Evolutionary conservation across 2,329 filamentous ascomycete genomes (phyloP).

Genomic region (Xenosphaeropsis pyriputrescens): DNA sequence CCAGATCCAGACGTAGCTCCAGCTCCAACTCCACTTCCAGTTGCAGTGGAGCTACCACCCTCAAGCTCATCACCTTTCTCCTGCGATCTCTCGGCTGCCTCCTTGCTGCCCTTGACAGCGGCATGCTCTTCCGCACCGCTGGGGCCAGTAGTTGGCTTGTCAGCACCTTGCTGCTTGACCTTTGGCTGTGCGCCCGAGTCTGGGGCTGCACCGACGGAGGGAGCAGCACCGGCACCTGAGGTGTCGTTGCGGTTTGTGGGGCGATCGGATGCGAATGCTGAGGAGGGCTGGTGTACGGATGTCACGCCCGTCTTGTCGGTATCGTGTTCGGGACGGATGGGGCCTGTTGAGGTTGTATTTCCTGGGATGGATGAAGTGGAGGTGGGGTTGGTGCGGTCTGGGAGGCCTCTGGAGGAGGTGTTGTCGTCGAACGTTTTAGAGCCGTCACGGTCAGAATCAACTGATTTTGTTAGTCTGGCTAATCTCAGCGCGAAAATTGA

Average conservation of each 20-base stretch:
- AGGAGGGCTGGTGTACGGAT: slow-evolving; percentile 2
- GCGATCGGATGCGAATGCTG: slow-evolving; percentile 3
- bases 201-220: slow-evolving; percentile 7
- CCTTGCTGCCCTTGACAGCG: slow-evolving; percentile 5
- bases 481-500: too few species aligned
- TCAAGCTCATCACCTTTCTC: neutral
- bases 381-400: neutral
- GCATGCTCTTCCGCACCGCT: neutral
- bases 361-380: slow-evolving; percentile 7
- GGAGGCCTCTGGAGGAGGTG: slow-evolving; percentile 4
- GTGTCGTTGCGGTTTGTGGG: slow-evolving; percentile 3
- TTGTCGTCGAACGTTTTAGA: neutral
- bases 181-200: slow-evolving; percentile 3
- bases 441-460: neutral
- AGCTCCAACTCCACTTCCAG: too few species aligned
- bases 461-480: neutral
- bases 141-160: slow-evolving; percentile 16
- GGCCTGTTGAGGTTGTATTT: slow-evolving; percentile 11
- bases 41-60: neutral
- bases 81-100: slow-evolving; percentile 3
- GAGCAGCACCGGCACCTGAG: slow-evolving; percentile 6
- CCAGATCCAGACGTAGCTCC: too few species aligned
- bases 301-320: slow-evolving; percentile 4
- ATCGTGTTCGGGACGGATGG: slow-evolving; percentile 4
- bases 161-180: slow-evolving; percentile 21